Evolutionary conservation across 345 rosid genomes (phyloP).

Genomic region (Eucalyptus sideroxylon): DNA sequence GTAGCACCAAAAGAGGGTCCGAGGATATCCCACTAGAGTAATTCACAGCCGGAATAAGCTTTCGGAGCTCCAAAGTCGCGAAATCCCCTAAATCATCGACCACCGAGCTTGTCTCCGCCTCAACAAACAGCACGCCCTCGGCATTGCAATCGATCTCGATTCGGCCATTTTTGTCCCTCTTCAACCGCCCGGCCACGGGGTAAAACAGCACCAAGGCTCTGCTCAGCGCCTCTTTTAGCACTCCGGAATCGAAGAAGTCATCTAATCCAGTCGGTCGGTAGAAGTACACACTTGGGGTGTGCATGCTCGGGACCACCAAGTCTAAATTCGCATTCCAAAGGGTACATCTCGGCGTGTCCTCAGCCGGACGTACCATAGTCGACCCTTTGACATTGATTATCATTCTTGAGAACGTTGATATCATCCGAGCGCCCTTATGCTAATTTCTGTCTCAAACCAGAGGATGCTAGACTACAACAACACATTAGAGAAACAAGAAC

Average conservation of each 20-base stretch:
- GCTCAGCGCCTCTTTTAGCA: constrained; percentile 57
- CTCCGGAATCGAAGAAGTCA: constrained; percentile 52
- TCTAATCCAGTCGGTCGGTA: constrained; percentile 50
- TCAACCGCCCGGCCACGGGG: constrained; percentile 44
- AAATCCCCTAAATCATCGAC: constrained; percentile 37
- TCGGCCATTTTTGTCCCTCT: constrained; percentile 36
- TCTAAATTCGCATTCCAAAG: constrained; percentile 89
- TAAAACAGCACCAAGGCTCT: constrained; percentile 75
- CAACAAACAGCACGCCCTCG: constrained; percentile 75
- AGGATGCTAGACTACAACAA: neutral
- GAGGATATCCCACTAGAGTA: constrained; percentile 30
- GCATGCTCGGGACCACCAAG: constrained; percentile 78
- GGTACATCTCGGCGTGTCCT: constrained; percentile 35
- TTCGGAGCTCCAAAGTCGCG: neutral
- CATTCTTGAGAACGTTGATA: constrained; percentile 8
- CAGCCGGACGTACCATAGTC: constrained; percentile 60
- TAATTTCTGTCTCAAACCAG: neutral
- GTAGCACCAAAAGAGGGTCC: neutral
- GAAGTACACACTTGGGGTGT: constrained; percentile 90
- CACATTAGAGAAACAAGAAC: neutral
- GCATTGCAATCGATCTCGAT: constrained; percentile 60
- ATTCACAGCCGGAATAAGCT: constrained; percentile 30
- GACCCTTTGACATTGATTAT: constrained; percentile 59
- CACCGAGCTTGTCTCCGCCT: constrained; percentile 52
- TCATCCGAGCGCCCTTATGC: neutral